These are phyloP conservation scores for Medicago arabica DNA, from an alignment of 306 rosid genomes.

Conservation along the genomic window DNA sequence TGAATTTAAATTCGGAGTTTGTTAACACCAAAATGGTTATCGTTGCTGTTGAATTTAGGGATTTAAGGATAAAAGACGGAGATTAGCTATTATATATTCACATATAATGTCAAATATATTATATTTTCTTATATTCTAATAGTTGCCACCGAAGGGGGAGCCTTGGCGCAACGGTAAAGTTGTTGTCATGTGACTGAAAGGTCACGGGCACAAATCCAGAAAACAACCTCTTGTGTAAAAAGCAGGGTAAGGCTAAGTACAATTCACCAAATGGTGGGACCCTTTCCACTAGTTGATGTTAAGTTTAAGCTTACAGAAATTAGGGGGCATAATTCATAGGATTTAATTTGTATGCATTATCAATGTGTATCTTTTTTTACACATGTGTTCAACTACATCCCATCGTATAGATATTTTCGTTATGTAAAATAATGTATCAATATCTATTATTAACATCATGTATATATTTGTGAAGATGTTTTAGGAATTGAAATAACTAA, in stretches of 20 bases:
- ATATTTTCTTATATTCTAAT: too few species aligned
- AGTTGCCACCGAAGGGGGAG: too few species aligned
- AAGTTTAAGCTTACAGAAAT: conserved; percentile 22
- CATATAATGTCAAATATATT: too few species aligned
- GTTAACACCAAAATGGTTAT: conserved; percentile 29
- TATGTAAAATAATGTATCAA: too few species aligned
- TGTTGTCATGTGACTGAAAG: too few species aligned
- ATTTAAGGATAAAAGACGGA: neutral
- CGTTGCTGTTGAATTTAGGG: neutral
- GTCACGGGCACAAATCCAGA: too few species aligned
- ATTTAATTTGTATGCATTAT: neutral
- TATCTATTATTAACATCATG: neutral
- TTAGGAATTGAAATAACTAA: neutral
- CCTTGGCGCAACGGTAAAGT: too few species aligned
- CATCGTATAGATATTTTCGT: neutral
- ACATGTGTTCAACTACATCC: neutral
- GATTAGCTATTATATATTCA: neutral
- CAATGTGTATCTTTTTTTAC: neutral
- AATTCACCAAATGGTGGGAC: too few species aligned
- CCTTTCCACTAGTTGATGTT: conserved; percentile 12
- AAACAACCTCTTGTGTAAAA: too few species aligned
- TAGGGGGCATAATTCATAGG: conserved; percentile 6
- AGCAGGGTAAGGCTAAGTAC: too few species aligned
- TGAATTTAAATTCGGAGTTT: conserved; percentile 30
- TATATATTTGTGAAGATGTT: neutral